Conservation (phyloP, 371 early-diverging fungal genomes). For the Cokeromyces recurvatus region DNA sequence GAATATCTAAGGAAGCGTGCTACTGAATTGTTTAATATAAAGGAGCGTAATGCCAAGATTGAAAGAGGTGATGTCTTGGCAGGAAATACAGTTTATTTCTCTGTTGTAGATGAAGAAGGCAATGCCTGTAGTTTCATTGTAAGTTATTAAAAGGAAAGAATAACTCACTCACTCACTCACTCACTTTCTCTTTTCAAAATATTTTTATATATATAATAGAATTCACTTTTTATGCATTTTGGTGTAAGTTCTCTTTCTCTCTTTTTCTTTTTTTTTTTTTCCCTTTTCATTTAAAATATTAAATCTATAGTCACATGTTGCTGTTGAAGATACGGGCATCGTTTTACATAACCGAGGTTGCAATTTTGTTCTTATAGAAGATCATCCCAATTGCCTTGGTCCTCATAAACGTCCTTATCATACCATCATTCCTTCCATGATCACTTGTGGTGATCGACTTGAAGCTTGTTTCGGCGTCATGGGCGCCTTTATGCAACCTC, state of each 20-base stretch:
- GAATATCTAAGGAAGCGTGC: too few species aligned
- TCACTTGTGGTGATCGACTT: conserved; percentile 43
- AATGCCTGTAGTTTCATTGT: conserved; percentile 84
- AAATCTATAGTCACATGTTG: conserved; percentile 30
- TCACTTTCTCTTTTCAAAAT: not conserved
- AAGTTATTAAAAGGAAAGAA: too few species aligned
- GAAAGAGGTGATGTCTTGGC: too few species aligned
- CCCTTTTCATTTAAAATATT: too few species aligned
- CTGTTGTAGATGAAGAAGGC: conserved; percentile 74
- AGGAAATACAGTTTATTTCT: conserved; percentile 78
- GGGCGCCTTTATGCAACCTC: conserved; percentile 73
- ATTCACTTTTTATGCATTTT: conserved; percentile 55
- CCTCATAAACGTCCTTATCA: conserved; percentile 83
- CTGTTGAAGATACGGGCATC: conserved; percentile 68
- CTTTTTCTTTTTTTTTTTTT: too few species aligned
- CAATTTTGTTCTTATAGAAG: conserved; percentile 61
- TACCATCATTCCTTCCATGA: conserved; percentile 79
- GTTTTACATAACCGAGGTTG: conserved; percentile 73
- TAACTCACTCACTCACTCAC: too few species aligned
- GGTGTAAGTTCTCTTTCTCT: conserved; percentile 35
- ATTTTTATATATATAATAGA: conserved; percentile 22
- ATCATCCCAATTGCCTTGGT: conserved; percentile 64
- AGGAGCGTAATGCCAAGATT: conserved; percentile 39
- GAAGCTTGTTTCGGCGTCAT: conserved; percentile 54
- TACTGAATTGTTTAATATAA: conserved; percentile 52